phyloP scores from a whole-genome alignment of 2,329 filamentous ascomycete genomes.

The Alternaria sp. region DNA sequence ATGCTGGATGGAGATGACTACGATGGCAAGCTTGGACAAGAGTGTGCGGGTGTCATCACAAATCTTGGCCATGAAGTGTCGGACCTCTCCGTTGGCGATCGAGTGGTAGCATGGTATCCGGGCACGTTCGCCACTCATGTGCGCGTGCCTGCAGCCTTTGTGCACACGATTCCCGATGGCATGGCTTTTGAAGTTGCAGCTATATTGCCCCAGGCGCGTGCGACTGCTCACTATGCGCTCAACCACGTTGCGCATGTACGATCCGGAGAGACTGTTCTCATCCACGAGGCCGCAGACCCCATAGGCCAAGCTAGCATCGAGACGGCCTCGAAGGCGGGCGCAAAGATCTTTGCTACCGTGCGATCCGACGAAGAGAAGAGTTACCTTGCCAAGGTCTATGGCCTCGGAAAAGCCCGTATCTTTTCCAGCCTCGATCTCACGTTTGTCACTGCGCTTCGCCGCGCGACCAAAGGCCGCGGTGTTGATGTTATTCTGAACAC shows the following conservation, averaged over 20 bases:
- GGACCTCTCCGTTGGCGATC: constrained; percentile 22
- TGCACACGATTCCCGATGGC: constrained; percentile 13
- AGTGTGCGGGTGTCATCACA: constrained; percentile 26
- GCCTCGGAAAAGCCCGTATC: constrained; percentile 27
- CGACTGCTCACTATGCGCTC: constrained; percentile 24
- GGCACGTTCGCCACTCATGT: constrained; percentile 9
- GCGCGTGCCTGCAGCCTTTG: constrained; percentile 1
- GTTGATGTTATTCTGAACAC: constrained; percentile 43
- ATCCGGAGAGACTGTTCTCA: constrained; percentile 31
- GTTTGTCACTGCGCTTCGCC: constrained; percentile 23
- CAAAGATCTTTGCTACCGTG: constrained; percentile 36
- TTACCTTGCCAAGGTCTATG: constrained; percentile 1
- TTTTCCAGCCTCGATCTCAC: constrained; percentile 28
- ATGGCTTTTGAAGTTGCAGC: constrained; percentile 25
- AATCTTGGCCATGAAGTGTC: constrained; percentile 12
- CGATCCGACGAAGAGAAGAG: constrained; percentile 18
- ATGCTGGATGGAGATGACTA: constrained; percentile 34
- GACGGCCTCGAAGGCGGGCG: constrained; percentile 19
- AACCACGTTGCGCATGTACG: constrained; percentile 16
- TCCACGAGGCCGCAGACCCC: constrained; percentile 31
- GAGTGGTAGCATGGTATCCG: constrained; percentile 14
- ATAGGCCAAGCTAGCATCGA: constrained; percentile 16
- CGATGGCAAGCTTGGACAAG: constrained; percentile 9
- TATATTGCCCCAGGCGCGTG: constrained; percentile 21
- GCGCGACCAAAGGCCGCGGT: constrained; percentile 28